Evolutionary conservation across 805 yeast species (phyloP).

Genomic region (Yarrowia sp.): DNA sequence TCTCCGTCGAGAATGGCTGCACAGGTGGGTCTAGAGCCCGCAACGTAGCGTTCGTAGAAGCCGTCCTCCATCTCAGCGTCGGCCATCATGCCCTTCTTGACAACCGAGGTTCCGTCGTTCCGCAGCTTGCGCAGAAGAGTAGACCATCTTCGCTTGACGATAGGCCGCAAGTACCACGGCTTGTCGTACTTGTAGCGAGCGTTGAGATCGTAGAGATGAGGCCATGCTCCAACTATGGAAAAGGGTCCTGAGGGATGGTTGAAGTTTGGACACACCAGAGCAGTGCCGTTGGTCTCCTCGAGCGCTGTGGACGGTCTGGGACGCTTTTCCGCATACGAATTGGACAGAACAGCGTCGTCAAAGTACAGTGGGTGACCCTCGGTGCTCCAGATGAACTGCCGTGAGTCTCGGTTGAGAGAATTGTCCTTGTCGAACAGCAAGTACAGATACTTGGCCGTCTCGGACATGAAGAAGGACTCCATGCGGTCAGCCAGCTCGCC

Average conservation of each 20-base stretch:
- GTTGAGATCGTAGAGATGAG: constrained; percentile 25
- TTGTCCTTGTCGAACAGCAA: constrained; percentile 54
- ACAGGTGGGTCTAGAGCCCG: constrained; percentile 6
- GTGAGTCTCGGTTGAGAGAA: constrained; percentile 43
- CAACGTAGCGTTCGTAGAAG: constrained; percentile 11
- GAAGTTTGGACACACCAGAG: background rate
- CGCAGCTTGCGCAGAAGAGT: background rate
- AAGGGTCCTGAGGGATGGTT: background rate
- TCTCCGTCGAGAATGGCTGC: constrained; percentile 20
- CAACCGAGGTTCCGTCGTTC: constrained; percentile 4
- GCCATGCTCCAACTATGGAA: constrained; percentile 15
- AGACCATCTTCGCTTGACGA: background rate
- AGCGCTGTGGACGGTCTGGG: background rate
- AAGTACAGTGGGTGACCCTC: constrained; percentile 89
- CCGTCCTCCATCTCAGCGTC: constrained; percentile 22
- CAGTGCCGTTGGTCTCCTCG: background rate
- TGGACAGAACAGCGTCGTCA: constrained; percentile 39
- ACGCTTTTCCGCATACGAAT: background rate
- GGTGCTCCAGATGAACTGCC: constrained; percentile 60
- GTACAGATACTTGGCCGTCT: constrained; percentile 79
- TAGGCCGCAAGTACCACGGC: constrained; percentile 6
- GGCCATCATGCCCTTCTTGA: constrained; percentile 4
- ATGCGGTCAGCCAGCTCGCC: constrained; percentile 71
- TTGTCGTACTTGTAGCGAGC: constrained; percentile 10
- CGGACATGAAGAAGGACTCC: constrained; percentile 90